Evolutionary conservation across 352 stramenopile species (phyloP), one percentile per base, ranked within the genome.

Genomic region (Lagenidium giganteum): DNA sequence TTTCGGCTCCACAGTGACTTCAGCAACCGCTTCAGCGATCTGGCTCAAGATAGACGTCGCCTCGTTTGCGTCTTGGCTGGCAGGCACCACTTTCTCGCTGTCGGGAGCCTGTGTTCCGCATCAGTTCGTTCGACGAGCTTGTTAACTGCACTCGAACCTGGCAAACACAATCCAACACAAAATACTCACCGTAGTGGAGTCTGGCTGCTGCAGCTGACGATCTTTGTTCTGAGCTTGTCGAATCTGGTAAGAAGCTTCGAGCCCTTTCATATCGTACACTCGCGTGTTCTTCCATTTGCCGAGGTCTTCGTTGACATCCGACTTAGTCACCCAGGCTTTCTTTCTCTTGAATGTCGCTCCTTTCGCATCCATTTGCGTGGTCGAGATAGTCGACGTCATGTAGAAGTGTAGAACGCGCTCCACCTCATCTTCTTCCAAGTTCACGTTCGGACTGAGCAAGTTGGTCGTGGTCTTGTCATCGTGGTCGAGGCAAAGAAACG

Each of bases 391-490:
- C 12, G 69, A 80, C 12, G 47, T 75, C 54, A 83, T 68, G 27
- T 84, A 51, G 29, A 80, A 83, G 33, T 87, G 67, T 40, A 84
- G 59, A 50, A 69, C 82, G 29, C 61, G 45, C 42, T 82, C 64
- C 34, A 83, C 20, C 51, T 87, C 70, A 1, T 27, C 31, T 28
- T 70, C 51, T 0, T 41, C 41, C 12, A 84, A 32, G 22, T 54
- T 33, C 12, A 47, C 37, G 16, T 58, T 51, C 18, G 58, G 43
- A 1, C 51, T 43, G 6, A 83, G 51, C 32, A 84, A 44, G 41
- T 84, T 61, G 8, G 59, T 80, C 38, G 64, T 82, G 7, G 53
- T 59, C 16, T 68, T 42, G 0, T 56, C 58, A 25, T 83, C 43
- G 37, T 83, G 70, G 22, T 87, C 74, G 22, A 87, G 51, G 28